Percentiles rank a stretch among this genome's conserved stretches.
Evolutionary conservation across 164 flowering plant species (phyloP).

Genomic region (Paratinospora sagittata): DNA sequence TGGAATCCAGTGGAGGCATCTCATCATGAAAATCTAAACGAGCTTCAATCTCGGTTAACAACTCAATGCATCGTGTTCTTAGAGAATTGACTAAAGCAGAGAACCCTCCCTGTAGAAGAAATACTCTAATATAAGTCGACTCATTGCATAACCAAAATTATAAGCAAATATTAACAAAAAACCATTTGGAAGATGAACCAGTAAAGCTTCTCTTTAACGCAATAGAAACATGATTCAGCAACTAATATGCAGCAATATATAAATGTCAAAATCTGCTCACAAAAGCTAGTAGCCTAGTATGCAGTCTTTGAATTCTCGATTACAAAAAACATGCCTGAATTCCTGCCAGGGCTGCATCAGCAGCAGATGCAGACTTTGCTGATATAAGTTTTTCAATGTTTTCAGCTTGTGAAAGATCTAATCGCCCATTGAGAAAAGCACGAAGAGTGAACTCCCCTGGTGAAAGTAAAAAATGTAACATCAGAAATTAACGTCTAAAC

Average conservation of each 20-base stretch:
- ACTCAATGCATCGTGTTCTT: slow-evolving; percentile 69
- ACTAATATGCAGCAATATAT: background rate
- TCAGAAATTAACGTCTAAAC: background rate
- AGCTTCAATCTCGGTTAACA: slow-evolving; percentile 95
- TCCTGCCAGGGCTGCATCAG: slow-evolving; percentile 92
- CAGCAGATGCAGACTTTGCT: slow-evolving; percentile 80
- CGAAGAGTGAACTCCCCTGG: slow-evolving; percentile 94
- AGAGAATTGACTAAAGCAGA: slow-evolving; percentile 74
- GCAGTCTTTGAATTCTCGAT: background rate
- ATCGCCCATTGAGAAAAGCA: slow-evolving; percentile 94
- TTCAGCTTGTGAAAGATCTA: slow-evolving; percentile 96
- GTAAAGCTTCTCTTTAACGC: background rate
- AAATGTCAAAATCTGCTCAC: background rate
- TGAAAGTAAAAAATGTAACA: background rate
- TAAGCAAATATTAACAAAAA: background rate
- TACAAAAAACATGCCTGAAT: slow-evolving; percentile 54
- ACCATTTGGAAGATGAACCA: background rate
- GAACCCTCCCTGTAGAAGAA: slow-evolving; percentile 74
- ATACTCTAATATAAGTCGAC: background rate
- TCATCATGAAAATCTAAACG: slow-evolving; percentile 98
- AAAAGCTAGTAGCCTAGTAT: background rate
- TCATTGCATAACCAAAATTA: slow-evolving; percentile 7
- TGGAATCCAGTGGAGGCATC: slow-evolving; percentile 78
- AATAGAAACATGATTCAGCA: background rate
- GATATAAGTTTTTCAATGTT: slow-evolving; percentile 70